Conservation (phyloP, 2,329 filamentous ascomycete species). For the Phialemoniopsis sp. region DNA sequence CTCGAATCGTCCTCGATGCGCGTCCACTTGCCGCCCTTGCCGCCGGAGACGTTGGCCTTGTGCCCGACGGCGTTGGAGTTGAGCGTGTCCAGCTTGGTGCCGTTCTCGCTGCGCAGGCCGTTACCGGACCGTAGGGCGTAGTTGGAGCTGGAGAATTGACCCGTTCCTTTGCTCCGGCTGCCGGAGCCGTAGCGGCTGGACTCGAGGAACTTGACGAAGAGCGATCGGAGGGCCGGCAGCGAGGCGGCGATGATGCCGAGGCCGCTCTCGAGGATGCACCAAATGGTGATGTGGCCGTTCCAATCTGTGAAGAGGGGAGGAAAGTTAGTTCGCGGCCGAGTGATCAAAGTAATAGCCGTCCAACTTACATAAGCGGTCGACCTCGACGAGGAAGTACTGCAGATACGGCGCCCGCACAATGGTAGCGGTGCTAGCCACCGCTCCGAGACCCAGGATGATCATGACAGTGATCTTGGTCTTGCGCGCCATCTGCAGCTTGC, state of each 20-base stretch:
- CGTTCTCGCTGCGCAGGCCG: neutral
- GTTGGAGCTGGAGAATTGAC: neutral
- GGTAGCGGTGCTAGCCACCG: slow-evolving; percentile 29
- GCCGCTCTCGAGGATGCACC: slow-evolving; percentile 8
- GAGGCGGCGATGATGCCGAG: slow-evolving; percentile 6
- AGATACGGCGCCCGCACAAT: slow-evolving; percentile 22
- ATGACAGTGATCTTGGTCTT: slow-evolving; percentile 8
- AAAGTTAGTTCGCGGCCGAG: no score
- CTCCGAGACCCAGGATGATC: slow-evolving; percentile 7
- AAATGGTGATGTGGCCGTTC: slow-evolving; percentile 8
- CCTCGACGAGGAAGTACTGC: slow-evolving; percentile 2
- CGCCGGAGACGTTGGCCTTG: neutral
- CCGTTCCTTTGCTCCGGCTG: neutral
- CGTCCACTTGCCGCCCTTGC: neutral
- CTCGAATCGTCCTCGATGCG: neutral
- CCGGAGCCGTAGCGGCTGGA: neutral
- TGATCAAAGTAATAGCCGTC: no score
- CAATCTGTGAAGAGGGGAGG: no score
- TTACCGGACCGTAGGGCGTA: no score
- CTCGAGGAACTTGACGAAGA: slow-evolving; percentile 2
- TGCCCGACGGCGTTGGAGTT: neutral
- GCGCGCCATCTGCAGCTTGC: slow-evolving; percentile 8
- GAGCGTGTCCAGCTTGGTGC: neutral
- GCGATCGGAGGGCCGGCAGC: slow-evolving; percentile 7
- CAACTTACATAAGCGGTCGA: slow-evolving; percentile 1